These are phyloP conservation scores for Torulaspora delbrueckii DNA, from an alignment of 805 yeast species.

Conservation along the genomic window DNA sequence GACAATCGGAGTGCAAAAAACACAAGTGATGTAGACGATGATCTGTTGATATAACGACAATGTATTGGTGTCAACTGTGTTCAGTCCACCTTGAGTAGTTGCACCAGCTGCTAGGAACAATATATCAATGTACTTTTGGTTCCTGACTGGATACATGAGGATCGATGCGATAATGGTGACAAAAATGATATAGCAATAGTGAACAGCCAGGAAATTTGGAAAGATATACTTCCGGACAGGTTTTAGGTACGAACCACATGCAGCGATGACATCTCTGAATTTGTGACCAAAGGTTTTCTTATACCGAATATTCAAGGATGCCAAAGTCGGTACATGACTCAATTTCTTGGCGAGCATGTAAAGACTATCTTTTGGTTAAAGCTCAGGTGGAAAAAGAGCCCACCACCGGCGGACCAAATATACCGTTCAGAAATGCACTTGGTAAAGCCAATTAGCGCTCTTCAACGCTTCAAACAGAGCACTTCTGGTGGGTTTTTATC, in stretches of 20 bases:
- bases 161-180: conserved; percentile 66
- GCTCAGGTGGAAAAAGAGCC: conserved; percentile 2
- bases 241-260: conserved; percentile 28
- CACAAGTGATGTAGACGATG: conserved; percentile 54
- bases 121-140: conserved; percentile 67
- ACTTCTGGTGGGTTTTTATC: neutral
- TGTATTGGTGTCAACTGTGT: conserved; percentile 65
- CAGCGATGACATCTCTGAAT: conserved; percentile 37
- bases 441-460: neutral
- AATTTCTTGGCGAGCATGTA: conserved; percentile 20
- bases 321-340: conserved; percentile 26
- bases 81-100: conserved; percentile 87
- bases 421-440: neutral
- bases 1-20: conserved; percentile 79
- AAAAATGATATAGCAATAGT: conserved; percentile 62
- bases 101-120: conserved; percentile 74
- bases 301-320: conserved; percentile 23
- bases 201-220: conserved; percentile 53
- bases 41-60: conserved; percentile 76
- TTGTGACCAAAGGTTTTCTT: conserved; percentile 39
- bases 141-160: conserved; percentile 68
- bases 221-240: conserved; percentile 39
- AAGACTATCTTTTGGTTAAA: neutral
- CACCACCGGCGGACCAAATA: conserved; percentile 5
- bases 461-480: neutral